phyloP scores from a whole-genome alignment of 164 flowering plant genomes.

The Pachysandra terminalis region DNA sequence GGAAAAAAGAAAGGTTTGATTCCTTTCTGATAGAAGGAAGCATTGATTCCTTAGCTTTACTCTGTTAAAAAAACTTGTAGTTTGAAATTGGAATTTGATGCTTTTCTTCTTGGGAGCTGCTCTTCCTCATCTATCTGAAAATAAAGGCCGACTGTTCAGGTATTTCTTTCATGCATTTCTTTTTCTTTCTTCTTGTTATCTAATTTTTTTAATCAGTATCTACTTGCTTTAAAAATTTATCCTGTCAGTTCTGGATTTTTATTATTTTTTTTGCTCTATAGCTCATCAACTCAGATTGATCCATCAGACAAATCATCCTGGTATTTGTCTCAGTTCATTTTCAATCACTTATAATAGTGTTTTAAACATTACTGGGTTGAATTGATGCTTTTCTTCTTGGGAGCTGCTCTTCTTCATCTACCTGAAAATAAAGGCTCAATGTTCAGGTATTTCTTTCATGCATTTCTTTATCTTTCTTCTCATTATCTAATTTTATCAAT shows the following conservation, averaged over 20 bases:
- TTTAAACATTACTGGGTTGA: no score
- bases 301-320: no score
- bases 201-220: background rate
- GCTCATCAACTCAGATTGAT: no score
- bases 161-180: slow-evolving; percentile 7
- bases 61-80: slow-evolving; percentile 18
- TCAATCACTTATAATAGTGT: background rate
- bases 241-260: no score
- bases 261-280: background rate
- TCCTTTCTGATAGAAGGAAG: slow-evolving; percentile 25
- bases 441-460: slow-evolving; percentile 18
- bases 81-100: slow-evolving; percentile 13
- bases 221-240: no score
- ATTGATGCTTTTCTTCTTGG: background rate
- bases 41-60: slow-evolving; percentile 18
- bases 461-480: background rate
- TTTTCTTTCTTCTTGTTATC: background rate
- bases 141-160: slow-evolving; percentile 15
- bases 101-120: background rate
- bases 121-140: slow-evolving; percentile 3
- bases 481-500: background rate
- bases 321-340: no score
- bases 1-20: slow-evolving; percentile 21
- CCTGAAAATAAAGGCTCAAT: slow-evolving; percentile 1
- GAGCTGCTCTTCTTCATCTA: slow-evolving; percentile 4